Percentiles rank a stretch among this genome's conserved stretches.
Conservation (phyloP, 139 green algal genomes). For the Haematococcus sp. region DNA sequence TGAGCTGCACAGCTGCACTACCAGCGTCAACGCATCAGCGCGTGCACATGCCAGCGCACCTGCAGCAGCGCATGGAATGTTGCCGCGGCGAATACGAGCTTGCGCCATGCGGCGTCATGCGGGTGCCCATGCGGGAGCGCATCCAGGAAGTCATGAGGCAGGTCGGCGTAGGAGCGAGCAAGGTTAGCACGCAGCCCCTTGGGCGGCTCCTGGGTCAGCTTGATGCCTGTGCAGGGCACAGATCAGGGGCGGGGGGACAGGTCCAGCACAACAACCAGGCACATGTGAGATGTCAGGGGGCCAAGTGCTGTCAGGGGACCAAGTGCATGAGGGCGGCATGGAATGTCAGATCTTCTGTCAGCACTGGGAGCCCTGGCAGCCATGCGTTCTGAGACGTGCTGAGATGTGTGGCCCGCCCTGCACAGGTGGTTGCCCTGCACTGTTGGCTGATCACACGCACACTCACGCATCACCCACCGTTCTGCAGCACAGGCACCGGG, state of each 20-base stretch:
- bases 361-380: too few species aligned
- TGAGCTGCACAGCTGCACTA: too few species aligned
- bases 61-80: slow-evolving; percentile 82
- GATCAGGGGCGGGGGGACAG: too few species aligned
- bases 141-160: slow-evolving; percentile 46
- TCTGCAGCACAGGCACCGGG: slow-evolving; percentile 47
- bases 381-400: too few species aligned
- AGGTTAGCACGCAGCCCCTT: slow-evolving; percentile 74
- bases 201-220: slow-evolving; percentile 79
- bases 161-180: slow-evolving; percentile 49
- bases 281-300: too few species aligned
- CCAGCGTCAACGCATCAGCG: background rate
- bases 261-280: slow-evolving; percentile 8
- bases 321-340: background rate
- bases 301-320: too few species aligned
- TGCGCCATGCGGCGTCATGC: slow-evolving; percentile 47
- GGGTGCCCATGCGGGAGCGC: slow-evolving; percentile 3
- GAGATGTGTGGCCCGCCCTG: too few species aligned
- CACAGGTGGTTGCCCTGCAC: too few species aligned
- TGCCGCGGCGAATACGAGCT: slow-evolving; percentile 64
- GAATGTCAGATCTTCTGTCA: too few species aligned
- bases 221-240: slow-evolving; percentile 44
- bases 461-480: slow-evolving; percentile 14
- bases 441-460: too few species aligned
- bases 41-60: slow-evolving; percentile 33